A percentile compares a stretch with the other conserved stretches of the same genome.
Evolutionary conservation across 164 flowering plant genomes (phyloP).

Genomic region (Macadamia tetraphylla): DNA sequence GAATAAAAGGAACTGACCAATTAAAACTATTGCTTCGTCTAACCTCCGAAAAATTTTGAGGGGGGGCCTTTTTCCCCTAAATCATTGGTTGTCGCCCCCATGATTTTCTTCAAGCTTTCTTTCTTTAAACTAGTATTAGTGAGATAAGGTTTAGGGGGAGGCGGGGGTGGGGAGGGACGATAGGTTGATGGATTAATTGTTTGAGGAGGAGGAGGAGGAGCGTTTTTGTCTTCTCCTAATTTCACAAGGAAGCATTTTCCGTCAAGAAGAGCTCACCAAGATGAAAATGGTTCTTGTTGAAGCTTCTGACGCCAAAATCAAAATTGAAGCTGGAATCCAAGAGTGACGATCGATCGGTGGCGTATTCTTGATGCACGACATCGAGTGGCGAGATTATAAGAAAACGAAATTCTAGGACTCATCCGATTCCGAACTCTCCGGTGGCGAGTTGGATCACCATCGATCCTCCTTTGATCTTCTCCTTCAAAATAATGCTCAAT

Average conservation of each 20-base stretch:
- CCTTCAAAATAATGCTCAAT: too few species aligned
- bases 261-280: conserved; percentile 72
- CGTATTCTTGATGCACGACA: conserved; percentile 10
- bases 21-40: conserved; percentile 65
- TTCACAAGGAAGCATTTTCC: conserved; percentile 61
- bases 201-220: background rate
- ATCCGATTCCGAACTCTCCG: conserved; percentile 38
- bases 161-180: conserved; percentile 2
- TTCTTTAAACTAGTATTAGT: conserved; percentile 17
- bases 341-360: conserved; percentile 28
- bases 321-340: conserved; percentile 42
- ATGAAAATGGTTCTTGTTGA: conserved; percentile 38
- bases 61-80: conserved; percentile 25
- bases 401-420: conserved; percentile 78
- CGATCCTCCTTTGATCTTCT: background rate
- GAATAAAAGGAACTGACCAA: too few species aligned
- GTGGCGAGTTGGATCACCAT: conserved; percentile 63
- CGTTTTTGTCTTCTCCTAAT: conserved; percentile 31
- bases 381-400: conserved; percentile 53
- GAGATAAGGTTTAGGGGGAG: conserved; percentile 4
- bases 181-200: background rate
- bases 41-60: conserved; percentile 62
- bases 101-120: conserved; percentile 50
- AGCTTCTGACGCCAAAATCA: conserved; percentile 45
- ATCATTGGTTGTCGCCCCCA: conserved; percentile 31